Base-by-base conservation (phyloP, 2,329 filamentous ascomycete species). In the Colletotrichum chrysophilum region DNA sequence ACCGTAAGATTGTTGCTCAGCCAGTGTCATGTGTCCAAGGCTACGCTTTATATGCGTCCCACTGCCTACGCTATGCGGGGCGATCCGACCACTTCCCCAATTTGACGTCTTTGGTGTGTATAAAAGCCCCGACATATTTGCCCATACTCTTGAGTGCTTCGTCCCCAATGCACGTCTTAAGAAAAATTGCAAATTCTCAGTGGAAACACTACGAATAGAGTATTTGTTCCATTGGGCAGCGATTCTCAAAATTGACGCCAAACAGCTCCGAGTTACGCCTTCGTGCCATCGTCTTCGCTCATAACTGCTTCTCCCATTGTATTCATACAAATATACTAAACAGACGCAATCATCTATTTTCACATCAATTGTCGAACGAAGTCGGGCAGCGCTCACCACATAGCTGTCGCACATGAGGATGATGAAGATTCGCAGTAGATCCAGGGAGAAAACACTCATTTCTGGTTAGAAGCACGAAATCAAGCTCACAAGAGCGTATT, bases 81-180 rank as follows among this genome's bases (percentile, higher is more conserved):
- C 8, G 38, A 43, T 6, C 0, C 18, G 18, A n/a, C 38, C 0
- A 43, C 9, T n/a, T 43, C 0, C 9, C 0, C 0, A 43, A 2
- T 43, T 43, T 0, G 18, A 43, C 18, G 1, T n/a, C 38, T 43
- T 43, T 10, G 18, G 12, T 43, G 2, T 12, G 9, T 43, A 43
- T 1, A n/a, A 43, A 48, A 21, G n/a, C 43, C 2, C 13, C 5
- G n/a, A 48, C 10, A 0, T 21, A 13, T 13, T 4, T 13, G 5
- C 18, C 4, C 10, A 7, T 7, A 0, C 10, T 48, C 6, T 21
- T 48, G 1, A 6, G 5, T 48, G 43, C 4, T 48, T 48, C 10
- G 12, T 21, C n/a, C 43, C n/a, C 43, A 48, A 21, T 12, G 3
- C 1, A 24, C 21, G 21, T 3, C 3, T 12, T 12, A 0, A 2